These are phyloP conservation scores for Gilbertella persicaria DNA, from an alignment of 371 early-diverging fungal genomes.

Conservation along the genomic window DNA sequence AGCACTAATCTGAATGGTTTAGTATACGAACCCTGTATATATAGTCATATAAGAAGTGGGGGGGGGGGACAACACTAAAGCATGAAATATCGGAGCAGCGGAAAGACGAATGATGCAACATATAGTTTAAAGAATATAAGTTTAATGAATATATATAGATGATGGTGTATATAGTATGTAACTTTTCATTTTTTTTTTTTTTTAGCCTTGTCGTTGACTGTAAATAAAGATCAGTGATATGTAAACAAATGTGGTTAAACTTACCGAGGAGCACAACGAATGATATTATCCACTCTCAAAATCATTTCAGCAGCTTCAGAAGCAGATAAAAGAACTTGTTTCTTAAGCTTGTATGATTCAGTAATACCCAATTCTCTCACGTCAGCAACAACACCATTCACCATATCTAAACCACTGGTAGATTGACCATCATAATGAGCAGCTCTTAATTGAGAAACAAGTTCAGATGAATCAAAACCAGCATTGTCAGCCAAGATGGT, in stretches of 20 bases:
- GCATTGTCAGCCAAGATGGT: slow-evolving; percentile 99
- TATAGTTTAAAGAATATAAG: too few relatives aligned
- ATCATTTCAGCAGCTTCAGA: slow-evolving; percentile 99
- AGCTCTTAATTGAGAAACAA: slow-evolving; percentile 91
- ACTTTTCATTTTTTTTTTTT: not conserved
- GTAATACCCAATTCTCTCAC: slow-evolving; percentile 92
- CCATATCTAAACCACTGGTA: slow-evolving; percentile 92
- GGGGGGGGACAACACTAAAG: too few relatives aligned
- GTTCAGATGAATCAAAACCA: slow-evolving; percentile 95
- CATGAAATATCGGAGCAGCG: too few relatives aligned
- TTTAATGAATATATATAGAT: too few relatives aligned
- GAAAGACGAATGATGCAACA: too few relatives aligned
- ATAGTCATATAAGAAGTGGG: too few relatives aligned
- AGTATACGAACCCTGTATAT: too few relatives aligned
- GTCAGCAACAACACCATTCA: slow-evolving; percentile 79
- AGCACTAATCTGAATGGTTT: too few relatives aligned
- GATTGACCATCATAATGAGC: slow-evolving; percentile 87
- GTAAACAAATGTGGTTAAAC: not conserved
- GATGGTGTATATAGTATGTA: slow-evolving; percentile 2
- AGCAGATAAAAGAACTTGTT: slow-evolving; percentile 95
- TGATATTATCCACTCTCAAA: slow-evolving; percentile 98
- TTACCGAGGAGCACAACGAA: slow-evolving; percentile 90
- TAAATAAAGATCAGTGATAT: not conserved
- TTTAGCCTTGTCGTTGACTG: slow-evolving; percentile 26
- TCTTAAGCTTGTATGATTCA: slow-evolving; percentile 98